Conservation (phyloP, 2,329 filamentous ascomycete genomes). For the Lecanicillium sp. region DNA sequence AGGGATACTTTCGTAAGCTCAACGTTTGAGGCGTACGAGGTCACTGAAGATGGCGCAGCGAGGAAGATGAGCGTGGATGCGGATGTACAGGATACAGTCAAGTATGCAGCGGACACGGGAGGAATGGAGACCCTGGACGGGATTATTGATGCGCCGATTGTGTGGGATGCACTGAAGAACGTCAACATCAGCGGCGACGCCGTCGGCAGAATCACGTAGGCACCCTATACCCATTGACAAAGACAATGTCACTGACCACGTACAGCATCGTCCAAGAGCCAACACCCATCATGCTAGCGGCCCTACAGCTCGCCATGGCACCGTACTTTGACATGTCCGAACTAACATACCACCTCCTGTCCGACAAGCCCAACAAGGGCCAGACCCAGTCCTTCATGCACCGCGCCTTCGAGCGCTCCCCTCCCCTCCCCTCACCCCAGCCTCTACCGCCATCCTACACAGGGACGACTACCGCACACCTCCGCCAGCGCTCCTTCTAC, state of each 20-base stretch:
- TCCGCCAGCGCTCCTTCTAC: conserved; percentile 51
- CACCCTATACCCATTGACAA: conserved; percentile 23
- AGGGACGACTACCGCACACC: conserved; percentile 26
- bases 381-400: conserved; percentile 43
- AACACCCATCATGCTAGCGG: conserved; percentile 53
- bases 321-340: conserved; percentile 58
- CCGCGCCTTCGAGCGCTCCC: conserved; percentile 37
- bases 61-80: conserved; percentile 25
- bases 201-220: conserved; percentile 49
- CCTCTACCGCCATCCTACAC: conserved; percentile 3
- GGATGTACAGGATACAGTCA: conserved; percentile 21
- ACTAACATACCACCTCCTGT: conserved; percentile 48
- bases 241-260: background rate
- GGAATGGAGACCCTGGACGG: conserved; percentile 22
- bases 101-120: conserved; percentile 20
- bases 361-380: conserved; percentile 37
- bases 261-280: conserved; percentile 53
- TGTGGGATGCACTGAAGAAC: conserved; percentile 36
- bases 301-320: conserved; percentile 52
- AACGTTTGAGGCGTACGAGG: conserved; percentile 53
- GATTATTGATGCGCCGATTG: conserved; percentile 33
- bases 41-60: conserved; percentile 40
- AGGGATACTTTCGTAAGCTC: conserved; percentile 38
- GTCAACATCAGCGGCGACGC: conserved; percentile 34
- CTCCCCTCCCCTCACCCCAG: conserved; percentile 17